Conservation (phyloP, 352 stramenopile species). For the Saprolegnia diclina region DNA sequence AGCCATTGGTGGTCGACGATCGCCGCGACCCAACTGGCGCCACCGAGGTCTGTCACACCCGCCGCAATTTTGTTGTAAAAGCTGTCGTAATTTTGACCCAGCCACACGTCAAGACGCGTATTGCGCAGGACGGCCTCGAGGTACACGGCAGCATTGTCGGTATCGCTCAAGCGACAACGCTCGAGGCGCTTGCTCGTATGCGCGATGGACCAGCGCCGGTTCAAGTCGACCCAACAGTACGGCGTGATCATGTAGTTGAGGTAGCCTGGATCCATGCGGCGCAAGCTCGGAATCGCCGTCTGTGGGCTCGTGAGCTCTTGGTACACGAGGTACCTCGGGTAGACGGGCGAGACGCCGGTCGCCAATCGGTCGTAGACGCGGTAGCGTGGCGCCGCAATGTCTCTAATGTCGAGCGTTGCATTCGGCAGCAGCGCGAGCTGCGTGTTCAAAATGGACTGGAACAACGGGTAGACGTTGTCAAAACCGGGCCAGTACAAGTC, state of each 20-base stretch:
- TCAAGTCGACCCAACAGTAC: slow-evolving; percentile 21
- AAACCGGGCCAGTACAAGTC: slow-evolving; percentile 1
- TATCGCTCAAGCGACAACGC: neutral
- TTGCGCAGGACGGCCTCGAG: slow-evolving; percentile 17
- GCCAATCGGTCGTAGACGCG: too few species aligned
- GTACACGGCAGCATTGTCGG: slow-evolving; percentile 22
- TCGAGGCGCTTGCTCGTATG: slow-evolving; percentile 14
- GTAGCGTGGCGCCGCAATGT: too few species aligned
- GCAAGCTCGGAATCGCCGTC: neutral
- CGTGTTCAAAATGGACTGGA: neutral
- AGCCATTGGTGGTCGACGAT: neutral
- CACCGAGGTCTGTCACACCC: neutral
- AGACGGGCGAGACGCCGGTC: neutral
- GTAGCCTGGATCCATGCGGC: neutral
- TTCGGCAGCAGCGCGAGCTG: neutral
- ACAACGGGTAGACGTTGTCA: neutral
- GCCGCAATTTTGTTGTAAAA: neutral
- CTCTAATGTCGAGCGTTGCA: too few species aligned
- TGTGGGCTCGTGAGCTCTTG: neutral
- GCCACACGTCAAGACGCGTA: neutral
- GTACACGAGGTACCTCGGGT: neutral
- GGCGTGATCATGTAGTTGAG: slow-evolving; percentile 13
- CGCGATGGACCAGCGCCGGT: neutral
- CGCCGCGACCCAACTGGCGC: neutral
- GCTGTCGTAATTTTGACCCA: neutral